Evolutionary conservation across 208 protist genomes (phyloP).

Genomic region (Trypanosoma grayi): DNA sequence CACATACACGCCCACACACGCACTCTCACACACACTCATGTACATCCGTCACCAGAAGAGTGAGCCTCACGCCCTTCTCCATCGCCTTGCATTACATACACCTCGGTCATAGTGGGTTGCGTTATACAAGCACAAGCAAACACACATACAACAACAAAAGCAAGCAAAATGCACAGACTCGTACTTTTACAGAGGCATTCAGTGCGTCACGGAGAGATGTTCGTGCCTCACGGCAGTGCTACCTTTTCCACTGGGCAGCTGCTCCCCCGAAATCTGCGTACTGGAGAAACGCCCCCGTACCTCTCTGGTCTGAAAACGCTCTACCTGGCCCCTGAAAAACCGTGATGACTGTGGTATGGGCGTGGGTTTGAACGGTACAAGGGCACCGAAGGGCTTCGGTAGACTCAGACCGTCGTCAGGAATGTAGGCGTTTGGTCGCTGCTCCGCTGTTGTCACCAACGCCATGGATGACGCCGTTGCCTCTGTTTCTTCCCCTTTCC

Average conservation of each 20-base stretch:
- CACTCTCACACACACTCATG: not conserved
- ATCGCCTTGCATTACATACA: not conserved
- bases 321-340: slow-evolving; percentile 17
- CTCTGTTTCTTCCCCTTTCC: slow-evolving; percentile 34
- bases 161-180: not conserved
- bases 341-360: slow-evolving; percentile 16
- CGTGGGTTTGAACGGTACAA: slow-evolving; percentile 64
- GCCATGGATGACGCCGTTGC: slow-evolving; percentile 10
- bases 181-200: not conserved
- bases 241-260: not conserved
- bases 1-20: not conserved
- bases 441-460: slow-evolving; percentile 68
- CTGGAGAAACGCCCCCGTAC: not conserved
- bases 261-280: not conserved
- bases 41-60: slow-evolving; percentile 6
- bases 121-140: too few relatives aligned
- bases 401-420: slow-evolving; percentile 84
- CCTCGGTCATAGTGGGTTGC: too few relatives aligned
- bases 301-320: slow-evolving; percentile 13
- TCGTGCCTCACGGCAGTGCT: not conserved
- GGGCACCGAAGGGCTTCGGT: slow-evolving; percentile 80
- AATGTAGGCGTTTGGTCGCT: slow-evolving; percentile 90
- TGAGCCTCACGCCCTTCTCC: not conserved
- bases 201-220: slow-evolving; percentile 11
- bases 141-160: slow-evolving; percentile 17